Evolutionary conservation across 2,329 filamentous ascomycete genomes (phyloP).

Genomic region (Colletotrichum sp.): DNA sequence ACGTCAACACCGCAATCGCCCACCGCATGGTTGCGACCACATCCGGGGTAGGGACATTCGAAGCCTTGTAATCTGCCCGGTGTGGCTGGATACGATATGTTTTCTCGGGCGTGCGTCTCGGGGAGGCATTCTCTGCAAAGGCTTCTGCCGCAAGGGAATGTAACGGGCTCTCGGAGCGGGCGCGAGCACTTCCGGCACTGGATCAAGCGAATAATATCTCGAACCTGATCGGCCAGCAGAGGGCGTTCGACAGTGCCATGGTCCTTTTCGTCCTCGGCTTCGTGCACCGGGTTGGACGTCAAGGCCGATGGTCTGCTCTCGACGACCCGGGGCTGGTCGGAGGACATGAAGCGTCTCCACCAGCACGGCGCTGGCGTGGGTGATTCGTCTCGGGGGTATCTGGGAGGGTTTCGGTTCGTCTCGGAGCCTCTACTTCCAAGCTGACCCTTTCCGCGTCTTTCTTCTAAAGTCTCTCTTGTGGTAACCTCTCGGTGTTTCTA

Average conservation of each 20-base stretch:
- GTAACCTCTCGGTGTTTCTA: background rate
- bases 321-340: conserved; percentile 22
- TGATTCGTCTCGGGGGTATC: background rate
- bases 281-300: conserved; percentile 20
- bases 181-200: conserved; percentile 79
- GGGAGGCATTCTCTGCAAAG: conserved; percentile 81
- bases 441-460: background rate
- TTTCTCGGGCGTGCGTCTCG: conserved; percentile 62
- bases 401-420: background rate
- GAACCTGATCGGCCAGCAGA: conserved; percentile 52
- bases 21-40: conserved; percentile 73
- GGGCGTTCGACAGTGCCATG: conserved; percentile 18
- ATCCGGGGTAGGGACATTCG: conserved; percentile 72
- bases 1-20: conserved; percentile 82
- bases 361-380: conserved; percentile 11
- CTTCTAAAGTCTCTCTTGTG: background rate
- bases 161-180: conserved; percentile 71
- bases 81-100: conserved; percentile 79
- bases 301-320: conserved; percentile 23
- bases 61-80: conserved; percentile 73
- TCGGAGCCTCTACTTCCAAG: background rate
- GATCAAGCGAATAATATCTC: conserved; percentile 73
- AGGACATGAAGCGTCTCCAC: conserved; percentile 25
- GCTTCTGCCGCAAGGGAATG: conserved; percentile 81
- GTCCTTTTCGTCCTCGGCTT: conserved; percentile 21